Conservation (phyloP, 176 grass and related monocot species). For the Pontederia crassipes region DNA sequence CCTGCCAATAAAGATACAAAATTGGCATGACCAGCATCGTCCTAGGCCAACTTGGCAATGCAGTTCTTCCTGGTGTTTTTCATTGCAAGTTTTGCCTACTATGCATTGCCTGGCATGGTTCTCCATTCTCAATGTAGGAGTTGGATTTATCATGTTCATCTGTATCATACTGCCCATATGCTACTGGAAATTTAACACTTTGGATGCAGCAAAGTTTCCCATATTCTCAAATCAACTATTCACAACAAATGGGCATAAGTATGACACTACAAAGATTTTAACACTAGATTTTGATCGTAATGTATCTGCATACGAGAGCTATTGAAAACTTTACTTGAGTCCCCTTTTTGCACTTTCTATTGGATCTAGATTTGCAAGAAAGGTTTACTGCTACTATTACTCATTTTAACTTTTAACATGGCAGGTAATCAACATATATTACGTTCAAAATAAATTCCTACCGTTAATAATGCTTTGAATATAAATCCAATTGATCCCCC, state of each 20-base stretch:
- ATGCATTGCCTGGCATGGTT: constrained; percentile 85
- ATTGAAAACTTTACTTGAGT: constrained; percentile 91
- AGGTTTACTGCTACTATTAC: constrained; percentile 76
- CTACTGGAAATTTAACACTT: constrained; percentile 95
- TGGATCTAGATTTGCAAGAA: constrained; percentile 74
- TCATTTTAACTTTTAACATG: constrained; percentile 75
- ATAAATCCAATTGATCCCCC: too few species aligned
- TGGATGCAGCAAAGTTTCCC: constrained; percentile 68
- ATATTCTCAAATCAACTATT: constrained; percentile 97
- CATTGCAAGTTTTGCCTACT: constrained; percentile 70
- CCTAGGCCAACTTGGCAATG: too few species aligned
- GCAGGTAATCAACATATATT: constrained; percentile 26
- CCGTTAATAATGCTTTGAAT: too few species aligned
- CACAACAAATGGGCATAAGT: constrained; percentile 51
- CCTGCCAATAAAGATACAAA: too few species aligned
- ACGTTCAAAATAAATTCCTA: constrained; percentile 2
- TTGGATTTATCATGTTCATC: constrained; percentile 93
- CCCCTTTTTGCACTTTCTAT: constrained; percentile 94
- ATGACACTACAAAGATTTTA: constrained; percentile 91
- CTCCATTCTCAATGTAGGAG: constrained; percentile 78
- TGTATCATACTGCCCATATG: constrained; percentile 82
- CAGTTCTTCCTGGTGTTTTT: constrained; percentile 87
- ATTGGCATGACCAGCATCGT: too few species aligned
- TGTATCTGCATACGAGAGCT: constrained; percentile 64
- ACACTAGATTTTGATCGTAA: constrained; percentile 69